Evolutionary conservation across 108 stramenopile species (phyloP).

Genomic region (Cyclotella sp.): DNA sequence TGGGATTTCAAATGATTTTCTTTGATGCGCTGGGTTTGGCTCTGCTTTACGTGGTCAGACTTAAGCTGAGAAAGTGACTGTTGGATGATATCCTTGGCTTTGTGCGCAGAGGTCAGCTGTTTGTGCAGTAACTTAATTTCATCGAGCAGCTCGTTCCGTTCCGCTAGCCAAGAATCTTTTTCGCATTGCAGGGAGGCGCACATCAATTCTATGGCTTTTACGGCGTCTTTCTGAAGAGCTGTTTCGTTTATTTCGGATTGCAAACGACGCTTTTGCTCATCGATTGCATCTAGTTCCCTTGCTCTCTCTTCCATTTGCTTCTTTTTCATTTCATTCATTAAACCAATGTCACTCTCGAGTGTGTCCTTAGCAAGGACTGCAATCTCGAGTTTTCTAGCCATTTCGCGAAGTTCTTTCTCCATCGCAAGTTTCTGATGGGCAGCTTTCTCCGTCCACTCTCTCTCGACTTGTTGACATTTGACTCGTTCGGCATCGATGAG

Average conservation of each 20-base stretch:
- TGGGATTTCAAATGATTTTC: conserved; percentile 14
- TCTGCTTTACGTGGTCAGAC: not conserved
- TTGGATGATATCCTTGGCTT: not conserved
- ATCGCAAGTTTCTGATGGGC: conserved; percentile 4
- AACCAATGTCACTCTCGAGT: conserved; percentile 28
- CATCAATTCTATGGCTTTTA: conserved; percentile 27
- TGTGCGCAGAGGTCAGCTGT: not conserved
- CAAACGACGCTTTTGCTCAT: conserved; percentile 27
- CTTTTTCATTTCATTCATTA: conserved; percentile 35
- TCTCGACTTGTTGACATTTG: conserved; percentile 6
- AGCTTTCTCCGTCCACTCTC: conserved; percentile 17
- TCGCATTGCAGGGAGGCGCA: conserved; percentile 21
- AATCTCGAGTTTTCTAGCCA: conserved; percentile 7
- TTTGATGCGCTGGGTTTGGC: not conserved
- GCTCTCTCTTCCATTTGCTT: conserved; percentile 28
- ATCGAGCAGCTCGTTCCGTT: conserved; percentile 12
- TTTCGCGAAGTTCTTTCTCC: conserved; percentile 18
- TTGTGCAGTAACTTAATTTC: conserved; percentile 8
- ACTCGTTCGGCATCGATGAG: conserved; percentile 32
- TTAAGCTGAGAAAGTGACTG: conserved; percentile 9
- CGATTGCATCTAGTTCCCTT: conserved; percentile 25
- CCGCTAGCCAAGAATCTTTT: conserved; percentile 14
- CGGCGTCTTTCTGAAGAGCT: conserved; percentile 17
- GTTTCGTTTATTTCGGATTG: conserved; percentile 25
- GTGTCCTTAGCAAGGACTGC: conserved; percentile 21